phyloP scores from a whole-genome alignment of 345 rosid species.

The Syzygium oleosum region DNA sequence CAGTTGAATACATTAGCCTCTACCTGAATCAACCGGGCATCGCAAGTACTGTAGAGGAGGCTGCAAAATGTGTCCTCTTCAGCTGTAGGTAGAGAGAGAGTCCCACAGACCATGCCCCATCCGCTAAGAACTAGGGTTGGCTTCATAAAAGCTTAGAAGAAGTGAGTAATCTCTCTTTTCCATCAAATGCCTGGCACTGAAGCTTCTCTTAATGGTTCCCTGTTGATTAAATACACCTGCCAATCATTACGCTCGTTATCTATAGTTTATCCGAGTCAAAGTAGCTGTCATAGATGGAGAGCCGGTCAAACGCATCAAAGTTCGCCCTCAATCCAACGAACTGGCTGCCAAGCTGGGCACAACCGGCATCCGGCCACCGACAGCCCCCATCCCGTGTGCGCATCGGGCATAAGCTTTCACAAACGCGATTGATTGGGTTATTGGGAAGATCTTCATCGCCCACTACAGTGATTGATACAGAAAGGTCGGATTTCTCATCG shows the following conservation, averaged over 20 bases:
- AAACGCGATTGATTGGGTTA: constrained; percentile 26
- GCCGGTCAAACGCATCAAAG: constrained; percentile 78
- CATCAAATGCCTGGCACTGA: neutral
- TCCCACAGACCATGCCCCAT: neutral
- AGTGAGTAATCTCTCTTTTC: neutral
- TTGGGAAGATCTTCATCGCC: constrained; percentile 36
- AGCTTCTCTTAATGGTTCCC: neutral
- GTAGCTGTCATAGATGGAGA: constrained; percentile 67
- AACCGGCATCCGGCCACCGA: constrained; percentile 85
- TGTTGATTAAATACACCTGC: neutral
- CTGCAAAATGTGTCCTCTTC: neutral
- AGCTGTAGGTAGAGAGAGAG: neutral
- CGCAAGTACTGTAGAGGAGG: neutral
- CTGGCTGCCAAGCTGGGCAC: constrained; percentile 79
- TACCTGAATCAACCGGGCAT: neutral
- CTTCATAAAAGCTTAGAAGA: neutral
- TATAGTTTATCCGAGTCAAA: constrained; percentile 38
- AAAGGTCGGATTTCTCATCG: constrained; percentile 46
- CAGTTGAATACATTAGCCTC: neutral
- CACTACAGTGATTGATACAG: constrained; percentile 49
- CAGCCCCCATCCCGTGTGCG: constrained; percentile 69
- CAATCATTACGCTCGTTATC: neutral
- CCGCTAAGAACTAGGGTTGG: neutral
- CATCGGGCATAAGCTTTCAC: constrained; percentile 65
- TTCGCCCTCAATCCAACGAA: constrained; percentile 77